Percentiles rank a stretch among this genome's conserved stretches.
Conservation (phyloP, 306 rosid species). For the Glycyrrhiza uralensis region DNA sequence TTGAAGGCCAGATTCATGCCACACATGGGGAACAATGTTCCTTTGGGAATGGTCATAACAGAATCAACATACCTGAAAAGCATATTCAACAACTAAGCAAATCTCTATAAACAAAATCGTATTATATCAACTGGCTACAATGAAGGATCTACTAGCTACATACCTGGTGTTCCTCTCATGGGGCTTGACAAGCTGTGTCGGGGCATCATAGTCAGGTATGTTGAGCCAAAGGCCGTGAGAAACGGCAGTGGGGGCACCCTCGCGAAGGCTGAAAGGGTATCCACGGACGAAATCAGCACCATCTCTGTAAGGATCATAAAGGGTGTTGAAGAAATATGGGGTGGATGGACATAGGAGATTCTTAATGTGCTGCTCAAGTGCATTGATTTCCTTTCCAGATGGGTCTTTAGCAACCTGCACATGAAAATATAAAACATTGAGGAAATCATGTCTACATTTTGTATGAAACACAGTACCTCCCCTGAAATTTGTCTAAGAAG, state of each 20-base stretch:
- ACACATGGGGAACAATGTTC: conserved; percentile 87
- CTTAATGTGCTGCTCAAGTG: conserved; percentile 89
- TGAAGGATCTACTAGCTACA: not conserved
- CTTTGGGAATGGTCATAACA: conserved; percentile 77
- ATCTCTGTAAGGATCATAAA: conserved; percentile 80
- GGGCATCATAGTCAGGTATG: conserved; percentile 88
- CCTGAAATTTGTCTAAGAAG: not conserved
- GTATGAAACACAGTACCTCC: not conserved
- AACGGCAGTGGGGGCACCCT: conserved; percentile 68
- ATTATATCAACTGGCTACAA: not conserved
- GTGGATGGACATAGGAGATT: conserved; percentile 70
- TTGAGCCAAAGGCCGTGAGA: conserved; percentile 96
- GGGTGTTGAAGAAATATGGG: conserved; percentile 81
- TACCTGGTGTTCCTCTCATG: conserved; percentile 79
- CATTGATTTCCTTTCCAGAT: conserved; percentile 71
- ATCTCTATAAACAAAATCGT: not conserved
- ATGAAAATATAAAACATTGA: conserved; percentile 8
- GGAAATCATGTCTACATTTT: not conserved
- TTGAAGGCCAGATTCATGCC: conserved; percentile 86
- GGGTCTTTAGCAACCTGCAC: conserved; percentile 84
- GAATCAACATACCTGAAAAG: conserved; percentile 76
- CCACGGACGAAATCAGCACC: conserved; percentile 91
- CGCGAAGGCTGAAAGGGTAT: conserved; percentile 83
- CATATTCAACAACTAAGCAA: not conserved
- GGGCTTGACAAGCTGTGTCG: conserved; percentile 90